Percentiles rank a stretch among this genome's conserved stretches.
phyloP scores from a whole-genome alignment of 2,329 filamentous ascomycete genomes.

The Pseudopithomyces maydicus region DNA sequence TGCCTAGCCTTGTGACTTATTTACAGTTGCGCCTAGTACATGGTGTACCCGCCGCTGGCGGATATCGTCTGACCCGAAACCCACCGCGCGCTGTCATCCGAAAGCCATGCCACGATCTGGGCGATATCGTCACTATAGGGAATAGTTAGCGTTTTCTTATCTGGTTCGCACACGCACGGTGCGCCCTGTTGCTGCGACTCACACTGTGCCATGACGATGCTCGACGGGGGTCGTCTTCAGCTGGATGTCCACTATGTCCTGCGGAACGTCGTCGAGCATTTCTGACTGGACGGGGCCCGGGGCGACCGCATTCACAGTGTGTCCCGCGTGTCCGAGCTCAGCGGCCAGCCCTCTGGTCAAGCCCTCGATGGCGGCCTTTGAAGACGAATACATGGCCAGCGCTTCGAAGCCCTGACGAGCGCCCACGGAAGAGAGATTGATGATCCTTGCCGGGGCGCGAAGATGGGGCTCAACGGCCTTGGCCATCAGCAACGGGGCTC shows the following conservation, averaged over 20 bases:
- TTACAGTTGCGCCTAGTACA: conserved; percentile 24
- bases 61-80: conserved; percentile 60
- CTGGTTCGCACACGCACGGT: not conserved
- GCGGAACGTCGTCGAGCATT: conserved; percentile 60
- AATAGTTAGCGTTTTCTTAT: conserved; percentile 1
- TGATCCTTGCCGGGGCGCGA: conserved; percentile 55
- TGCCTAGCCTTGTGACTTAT: not conserved
- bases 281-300: conserved; percentile 65
- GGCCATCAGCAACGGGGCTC: conserved; percentile 59
- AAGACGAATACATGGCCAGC: conserved; percentile 59
- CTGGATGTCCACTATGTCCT: conserved; percentile 56
- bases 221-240: conserved; percentile 58
- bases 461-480: conserved; percentile 61
- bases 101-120: conserved; percentile 61
- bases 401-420: conserved; percentile 53
- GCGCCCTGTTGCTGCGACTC: not conserved
- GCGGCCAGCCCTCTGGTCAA: conserved; percentile 64
- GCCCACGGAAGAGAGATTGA: conserved; percentile 65
- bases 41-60: conserved; percentile 56
- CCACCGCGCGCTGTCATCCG: conserved; percentile 51
- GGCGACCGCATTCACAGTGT: conserved; percentile 65
- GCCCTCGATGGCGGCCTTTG: conserved; percentile 65
- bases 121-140: conserved; percentile 58
- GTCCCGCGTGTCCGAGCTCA: conserved; percentile 61
- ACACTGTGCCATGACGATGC: conserved; percentile 54